Base-by-base conservation (phyloP, 768 basidiomycete genomes). In the Leucosporidium scottii region DNA sequence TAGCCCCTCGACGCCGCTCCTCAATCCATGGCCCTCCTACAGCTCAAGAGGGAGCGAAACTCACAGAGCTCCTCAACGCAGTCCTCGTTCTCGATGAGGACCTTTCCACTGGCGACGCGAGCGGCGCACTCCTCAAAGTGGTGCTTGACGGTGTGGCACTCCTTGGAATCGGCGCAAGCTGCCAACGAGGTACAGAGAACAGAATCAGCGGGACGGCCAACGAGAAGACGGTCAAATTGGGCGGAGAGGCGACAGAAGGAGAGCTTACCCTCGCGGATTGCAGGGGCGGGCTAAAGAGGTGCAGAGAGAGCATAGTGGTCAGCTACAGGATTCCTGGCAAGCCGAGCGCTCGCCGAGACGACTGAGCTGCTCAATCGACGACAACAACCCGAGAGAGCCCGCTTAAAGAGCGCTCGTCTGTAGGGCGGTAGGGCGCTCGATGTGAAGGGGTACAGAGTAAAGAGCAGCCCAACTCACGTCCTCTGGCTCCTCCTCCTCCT, bases 51-150 rank as follows among this genome's bases (percentile, higher is more conserved):
- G 49, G 36, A 30, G 25, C 34, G 10, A 17, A 28, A 71, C 74
- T 51, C 58, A 75, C 74, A 75, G 39, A 75, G 69, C 67, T 75
- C 74, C 71, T 75, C 74, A 23, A 75, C 73, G 65, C 74, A 75
- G 50, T 70, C 69, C 73, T 75, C 74, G 54, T 62, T 62, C 27
- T 68, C 62, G 54, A 73, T 39, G 27, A 70, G 69, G 59, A 66
- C 70, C 59, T 75, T 73, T 36, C 74, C 74, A n/a, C 54, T 63
- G 9, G 66, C 68, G 51, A 75, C 59, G 12, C 73, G 64, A 62
- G 74, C 69, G 48, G 64, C 64, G 71, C 74, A 75, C 56, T 75
- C 70, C 59, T 75, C 74, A 57, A 75, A 70, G 71, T 75, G 74
- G 70, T 75, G 74, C 68, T 71, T 70, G 71, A 72, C 69, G 39